Evolutionary conservation across 202 grass and related monocot species (phyloP).

Genomic region (Schoenoplectus triqueter): DNA sequence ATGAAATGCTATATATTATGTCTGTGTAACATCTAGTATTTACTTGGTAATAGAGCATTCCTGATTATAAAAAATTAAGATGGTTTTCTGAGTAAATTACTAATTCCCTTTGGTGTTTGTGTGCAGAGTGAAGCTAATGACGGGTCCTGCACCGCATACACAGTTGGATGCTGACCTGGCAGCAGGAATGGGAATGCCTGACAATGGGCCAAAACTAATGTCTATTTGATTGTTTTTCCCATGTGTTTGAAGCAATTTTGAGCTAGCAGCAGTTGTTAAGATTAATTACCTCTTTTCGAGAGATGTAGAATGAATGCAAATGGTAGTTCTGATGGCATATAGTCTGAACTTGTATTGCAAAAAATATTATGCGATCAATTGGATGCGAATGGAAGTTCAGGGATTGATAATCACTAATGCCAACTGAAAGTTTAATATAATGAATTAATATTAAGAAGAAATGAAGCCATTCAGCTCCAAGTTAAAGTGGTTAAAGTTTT

Average conservation of each 20-base stretch:
- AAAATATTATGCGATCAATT: not conserved
- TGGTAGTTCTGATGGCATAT: not conserved
- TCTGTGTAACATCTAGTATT: not conserved
- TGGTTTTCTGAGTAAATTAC: not conserved
- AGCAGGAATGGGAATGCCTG: constrained; percentile 93
- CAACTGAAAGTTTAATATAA: not conserved
- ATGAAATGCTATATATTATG: no score
- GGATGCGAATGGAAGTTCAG: not conserved
- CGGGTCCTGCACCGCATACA: constrained; percentile 70
- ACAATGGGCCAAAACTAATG: constrained; percentile 95
- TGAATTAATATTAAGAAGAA: not conserved
- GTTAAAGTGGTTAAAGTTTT: no score
- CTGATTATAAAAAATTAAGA: not conserved
- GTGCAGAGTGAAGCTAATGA: constrained; percentile 82
- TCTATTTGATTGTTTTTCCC: constrained; percentile 51
- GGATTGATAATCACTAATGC: no score
- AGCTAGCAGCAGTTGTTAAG: not conserved
- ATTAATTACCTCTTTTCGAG: not conserved
- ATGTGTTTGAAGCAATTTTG: constrained; percentile 21
- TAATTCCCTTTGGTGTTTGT: not conserved
- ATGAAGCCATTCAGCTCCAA: no score
- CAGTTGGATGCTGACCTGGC: constrained; percentile 88
- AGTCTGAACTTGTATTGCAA: not conserved
- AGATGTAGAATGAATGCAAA: not conserved
- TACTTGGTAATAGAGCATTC: not conserved